A percentile compares a stretch with the other conserved stretches of the same genome.
Evolutionary conservation across 2,329 filamentous ascomycete species (phyloP).

Genomic region (Penicillium olsonii): DNA sequence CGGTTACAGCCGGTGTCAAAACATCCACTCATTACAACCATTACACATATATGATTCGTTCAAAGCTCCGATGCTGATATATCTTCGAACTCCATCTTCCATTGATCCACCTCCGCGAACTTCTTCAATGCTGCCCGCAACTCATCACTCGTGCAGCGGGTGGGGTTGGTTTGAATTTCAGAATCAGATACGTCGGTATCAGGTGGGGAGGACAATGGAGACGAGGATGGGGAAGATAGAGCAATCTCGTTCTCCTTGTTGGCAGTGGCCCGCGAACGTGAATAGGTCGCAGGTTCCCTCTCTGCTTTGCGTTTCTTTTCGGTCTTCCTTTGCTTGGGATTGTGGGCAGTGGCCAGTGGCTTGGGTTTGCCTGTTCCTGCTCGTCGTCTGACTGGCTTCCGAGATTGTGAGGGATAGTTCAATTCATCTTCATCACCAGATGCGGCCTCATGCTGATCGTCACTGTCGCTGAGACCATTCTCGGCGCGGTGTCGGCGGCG

Average conservation of each 20-base stretch:
- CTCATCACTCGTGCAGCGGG: slow-evolving; percentile 37
- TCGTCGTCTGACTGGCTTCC: slow-evolving; percentile 14
- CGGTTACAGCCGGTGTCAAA: slow-evolving; percentile 9
- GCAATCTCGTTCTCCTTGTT: slow-evolving; percentile 34
- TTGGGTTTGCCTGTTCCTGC: slow-evolving; percentile 22
- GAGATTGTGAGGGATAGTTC: slow-evolving; percentile 27
- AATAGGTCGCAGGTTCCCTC: slow-evolving; percentile 12
- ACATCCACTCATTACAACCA: not conserved
- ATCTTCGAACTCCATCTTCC: slow-evolving; percentile 49
- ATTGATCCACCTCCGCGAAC: slow-evolving; percentile 45
- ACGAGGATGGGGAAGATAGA: slow-evolving; percentile 35
- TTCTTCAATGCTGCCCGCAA: slow-evolving; percentile 38
- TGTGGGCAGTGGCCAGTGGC: slow-evolving; percentile 20
- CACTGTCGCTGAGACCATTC: slow-evolving; percentile 27
- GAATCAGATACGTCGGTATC: slow-evolving; percentile 33
- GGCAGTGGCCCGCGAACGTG: slow-evolving; percentile 12
- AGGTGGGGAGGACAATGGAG: slow-evolving; percentile 36
- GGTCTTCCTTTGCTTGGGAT: slow-evolving; percentile 16
- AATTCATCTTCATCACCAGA: slow-evolving; percentile 42
- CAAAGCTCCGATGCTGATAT: slow-evolving; percentile 30
- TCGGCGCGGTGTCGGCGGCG: slow-evolving; percentile 20
- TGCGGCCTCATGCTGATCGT: slow-evolving; percentile 22
- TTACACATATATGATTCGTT: slow-evolving; percentile 4
- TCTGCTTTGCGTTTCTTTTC: slow-evolving; percentile 13
- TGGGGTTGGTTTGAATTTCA: slow-evolving; percentile 16